Evolutionary conservation across 2,329 filamentous ascomycete species (phyloP).

Genomic region (Trichophyton benhamiae): DNA sequence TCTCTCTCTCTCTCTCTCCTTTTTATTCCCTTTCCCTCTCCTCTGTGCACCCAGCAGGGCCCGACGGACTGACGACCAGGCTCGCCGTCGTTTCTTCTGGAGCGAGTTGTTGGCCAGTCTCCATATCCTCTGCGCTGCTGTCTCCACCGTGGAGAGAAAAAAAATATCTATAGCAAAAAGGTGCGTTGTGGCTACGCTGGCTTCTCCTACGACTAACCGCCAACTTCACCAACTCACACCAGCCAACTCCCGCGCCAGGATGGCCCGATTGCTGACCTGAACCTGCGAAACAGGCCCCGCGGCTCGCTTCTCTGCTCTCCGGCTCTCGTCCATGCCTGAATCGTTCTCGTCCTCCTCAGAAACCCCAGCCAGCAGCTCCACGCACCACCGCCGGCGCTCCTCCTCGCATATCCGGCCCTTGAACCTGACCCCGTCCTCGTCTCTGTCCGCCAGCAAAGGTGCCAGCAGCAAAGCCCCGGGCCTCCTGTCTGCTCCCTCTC

Average conservation of each 20-base stretch:
- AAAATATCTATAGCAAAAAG: background rate
- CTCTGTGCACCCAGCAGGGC: background rate
- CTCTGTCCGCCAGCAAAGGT: conserved; percentile 2
- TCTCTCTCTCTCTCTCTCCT: too few relatives aligned
- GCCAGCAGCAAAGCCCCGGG: conserved; percentile 15
- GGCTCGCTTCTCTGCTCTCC: background rate
- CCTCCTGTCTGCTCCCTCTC: conserved; percentile 16
- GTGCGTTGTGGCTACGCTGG: background rate
- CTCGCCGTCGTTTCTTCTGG: background rate
- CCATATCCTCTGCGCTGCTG: too few relatives aligned
- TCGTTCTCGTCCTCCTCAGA: conserved; percentile 8
- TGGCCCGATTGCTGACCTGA: background rate
- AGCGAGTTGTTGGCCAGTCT: too few relatives aligned
- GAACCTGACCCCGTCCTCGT: conserved; percentile 4
- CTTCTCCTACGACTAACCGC: background rate
- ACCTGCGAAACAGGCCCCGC: background rate
- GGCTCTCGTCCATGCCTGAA: background rate
- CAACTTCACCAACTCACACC: background rate
- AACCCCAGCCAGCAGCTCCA: conserved; percentile 4
- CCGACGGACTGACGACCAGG: background rate
- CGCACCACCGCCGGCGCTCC: conserved; percentile 13
- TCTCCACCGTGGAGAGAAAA: background rate
- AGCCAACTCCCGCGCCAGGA: background rate
- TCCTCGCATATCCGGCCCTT: conserved; percentile 7
- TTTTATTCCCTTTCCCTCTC: background rate